These are phyloP conservation scores for Eimeria acervulina DNA, from an alignment of 169 alveolate genomes.

Conservation along the genomic window DNA sequence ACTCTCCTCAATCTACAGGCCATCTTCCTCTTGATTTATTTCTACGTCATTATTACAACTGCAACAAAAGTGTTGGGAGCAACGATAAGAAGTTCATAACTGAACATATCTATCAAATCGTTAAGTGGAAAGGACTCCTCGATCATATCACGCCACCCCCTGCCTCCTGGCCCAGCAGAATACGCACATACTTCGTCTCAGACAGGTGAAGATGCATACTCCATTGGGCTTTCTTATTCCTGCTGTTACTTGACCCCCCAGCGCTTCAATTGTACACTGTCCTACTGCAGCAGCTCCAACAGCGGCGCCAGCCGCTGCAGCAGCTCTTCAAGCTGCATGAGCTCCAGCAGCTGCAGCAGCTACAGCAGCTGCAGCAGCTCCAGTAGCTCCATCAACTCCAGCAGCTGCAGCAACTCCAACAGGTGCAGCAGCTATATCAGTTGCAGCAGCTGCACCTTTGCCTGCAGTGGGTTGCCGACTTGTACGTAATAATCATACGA, in stretches of 20 bases:
- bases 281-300: background rate
- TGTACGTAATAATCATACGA: too few relatives aligned
- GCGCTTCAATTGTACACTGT: too few relatives aligned
- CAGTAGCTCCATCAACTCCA: background rate
- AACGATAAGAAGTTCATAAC: slow-evolving; percentile 88
- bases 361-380: background rate
- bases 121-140: slow-evolving; percentile 90
- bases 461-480: too few relatives aligned
- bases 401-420: background rate
- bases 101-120: slow-evolving; percentile 87
- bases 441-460: background rate
- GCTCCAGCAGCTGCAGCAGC: background rate
- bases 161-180: slow-evolving; percentile 87
- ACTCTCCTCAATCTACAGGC: slow-evolving; percentile 76
- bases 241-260: too few relatives aligned
- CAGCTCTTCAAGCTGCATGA: too few relatives aligned
- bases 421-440: background rate
- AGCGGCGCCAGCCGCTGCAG: background rate
- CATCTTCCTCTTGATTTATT: slow-evolving; percentile 81
- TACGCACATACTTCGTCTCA: slow-evolving; percentile 87
- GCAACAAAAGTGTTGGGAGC: slow-evolving; percentile 75
- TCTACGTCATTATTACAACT: slow-evolving; percentile 77
- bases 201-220: slow-evolving; percentile 72
- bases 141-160: slow-evolving; percentile 90
- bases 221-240: too few relatives aligned